Evolutionary conservation across 2,329 filamentous ascomycete species (phyloP).

Genomic region (Epichloe aotearoae): DNA sequence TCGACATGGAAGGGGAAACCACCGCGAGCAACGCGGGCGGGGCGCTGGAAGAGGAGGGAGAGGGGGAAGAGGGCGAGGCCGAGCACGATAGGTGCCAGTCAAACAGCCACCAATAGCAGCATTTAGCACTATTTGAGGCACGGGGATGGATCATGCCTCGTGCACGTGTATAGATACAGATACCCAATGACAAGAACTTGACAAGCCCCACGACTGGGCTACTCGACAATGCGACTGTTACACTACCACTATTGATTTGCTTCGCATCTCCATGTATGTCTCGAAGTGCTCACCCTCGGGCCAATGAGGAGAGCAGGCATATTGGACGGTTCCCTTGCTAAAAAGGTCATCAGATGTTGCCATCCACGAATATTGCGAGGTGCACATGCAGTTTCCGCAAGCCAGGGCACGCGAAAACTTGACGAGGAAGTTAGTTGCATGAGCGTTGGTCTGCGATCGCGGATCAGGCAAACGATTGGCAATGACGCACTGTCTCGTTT

Average conservation of each 20-base stretch:
- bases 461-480: not conserved
- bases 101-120: not conserved
- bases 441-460: not conserved
- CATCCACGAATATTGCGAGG: not conserved
- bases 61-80: constrained; percentile 5
- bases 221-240: not conserved
- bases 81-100: constrained; percentile 4
- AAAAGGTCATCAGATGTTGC: not conserved
- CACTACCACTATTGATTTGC: not conserved
- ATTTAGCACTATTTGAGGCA: not conserved
- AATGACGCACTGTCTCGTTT: not conserved
- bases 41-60: constrained; percentile 15
- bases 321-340: no score
- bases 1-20: constrained; percentile 11
- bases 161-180: not conserved
- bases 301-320: no score
- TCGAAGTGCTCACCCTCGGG: no score
- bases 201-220: not conserved
- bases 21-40: constrained; percentile 12
- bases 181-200: not conserved
- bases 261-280: not conserved
- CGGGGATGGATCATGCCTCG: not conserved
- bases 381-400: not conserved
- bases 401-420: not conserved
- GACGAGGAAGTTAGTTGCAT: not conserved